Evolutionary conservation across 2,329 filamentous ascomycete genomes (phyloP).

Genomic region (Penicillium brevicompactum): DNA sequence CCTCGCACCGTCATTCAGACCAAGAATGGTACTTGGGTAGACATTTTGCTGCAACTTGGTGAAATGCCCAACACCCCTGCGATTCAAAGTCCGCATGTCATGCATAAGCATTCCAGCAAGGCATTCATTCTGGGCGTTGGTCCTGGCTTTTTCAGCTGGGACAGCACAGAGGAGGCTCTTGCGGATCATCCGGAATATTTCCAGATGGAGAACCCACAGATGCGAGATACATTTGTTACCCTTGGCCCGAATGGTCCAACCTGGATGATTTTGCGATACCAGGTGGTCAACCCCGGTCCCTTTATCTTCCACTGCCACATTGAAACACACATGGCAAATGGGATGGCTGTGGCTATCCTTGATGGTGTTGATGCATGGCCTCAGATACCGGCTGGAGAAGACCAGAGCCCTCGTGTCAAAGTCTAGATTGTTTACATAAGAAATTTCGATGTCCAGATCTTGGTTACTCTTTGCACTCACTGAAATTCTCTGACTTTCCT

Average conservation of each 20-base stretch:
- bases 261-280: conserved; percentile 51
- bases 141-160: conserved; percentile 42
- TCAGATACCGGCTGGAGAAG: conserved; percentile 29
- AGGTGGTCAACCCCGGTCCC: conserved; percentile 49
- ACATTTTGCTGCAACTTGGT: conserved; percentile 37
- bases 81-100: conserved; percentile 44
- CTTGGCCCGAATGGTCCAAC: conserved; percentile 26
- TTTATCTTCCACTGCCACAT: conserved; percentile 57
- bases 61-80: conserved; percentile 22
- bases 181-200: conserved; percentile 44
- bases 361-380: conserved; percentile 54
- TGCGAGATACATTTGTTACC: conserved; percentile 46
- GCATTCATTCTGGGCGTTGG: conserved; percentile 47
- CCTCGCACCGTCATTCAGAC: conserved; percentile 34
- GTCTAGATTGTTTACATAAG: too few relatives aligned
- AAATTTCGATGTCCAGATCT: too few relatives aligned
- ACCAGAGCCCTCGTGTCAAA: conserved; percentile 9
- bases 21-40: conserved; percentile 43
- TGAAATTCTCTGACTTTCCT: too few relatives aligned
- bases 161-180: conserved; percentile 44
- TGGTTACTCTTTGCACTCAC: too few relatives aligned
- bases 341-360: conserved; percentile 52
- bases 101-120: conserved; percentile 54
- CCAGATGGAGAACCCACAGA: conserved; percentile 47
- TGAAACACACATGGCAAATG: conserved; percentile 50